Evolutionary conservation across 257 asterid genomes (phyloP).

Genomic region (Nyctanthes arbortristis): DNA sequence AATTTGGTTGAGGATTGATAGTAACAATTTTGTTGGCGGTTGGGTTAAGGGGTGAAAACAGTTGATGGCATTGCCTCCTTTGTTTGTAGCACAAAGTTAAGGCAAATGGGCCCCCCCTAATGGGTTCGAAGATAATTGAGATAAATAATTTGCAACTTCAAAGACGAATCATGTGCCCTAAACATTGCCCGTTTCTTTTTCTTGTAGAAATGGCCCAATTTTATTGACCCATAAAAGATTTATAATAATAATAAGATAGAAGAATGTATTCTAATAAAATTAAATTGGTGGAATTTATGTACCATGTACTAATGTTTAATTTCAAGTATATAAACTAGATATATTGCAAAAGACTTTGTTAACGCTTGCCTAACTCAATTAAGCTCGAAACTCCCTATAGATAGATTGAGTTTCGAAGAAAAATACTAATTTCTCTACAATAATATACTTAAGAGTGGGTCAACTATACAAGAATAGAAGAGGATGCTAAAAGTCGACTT

Average conservation of each 20-base stretch:
- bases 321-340: too few species aligned
- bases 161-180: not conserved
- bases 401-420: too few species aligned
- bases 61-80: constrained; percentile 34
- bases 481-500: too few species aligned
- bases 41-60: constrained; percentile 29
- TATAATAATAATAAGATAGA: not conserved
- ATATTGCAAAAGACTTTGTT: too few species aligned
- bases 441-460: too few species aligned
- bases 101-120: constrained; percentile 27
- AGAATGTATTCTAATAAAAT: not conserved
- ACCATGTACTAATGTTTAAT: too few species aligned
- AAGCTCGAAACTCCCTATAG: too few species aligned
- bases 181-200: not conserved
- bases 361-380: too few species aligned
- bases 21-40: constrained; percentile 30
- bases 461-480: too few species aligned
- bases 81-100: constrained; percentile 35
- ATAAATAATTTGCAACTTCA: not conserved
- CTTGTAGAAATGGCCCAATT: not conserved
- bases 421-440: too few species aligned
- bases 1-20: constrained; percentile 23
- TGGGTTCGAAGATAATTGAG: not conserved
- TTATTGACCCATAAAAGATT: not conserved
- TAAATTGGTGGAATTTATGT: too few species aligned